A percentile compares a stretch with the other conserved stretches of the same genome.
Conservation (phyloP, 352 stramenopile species). For the Pythium grandisporangium region DNA sequence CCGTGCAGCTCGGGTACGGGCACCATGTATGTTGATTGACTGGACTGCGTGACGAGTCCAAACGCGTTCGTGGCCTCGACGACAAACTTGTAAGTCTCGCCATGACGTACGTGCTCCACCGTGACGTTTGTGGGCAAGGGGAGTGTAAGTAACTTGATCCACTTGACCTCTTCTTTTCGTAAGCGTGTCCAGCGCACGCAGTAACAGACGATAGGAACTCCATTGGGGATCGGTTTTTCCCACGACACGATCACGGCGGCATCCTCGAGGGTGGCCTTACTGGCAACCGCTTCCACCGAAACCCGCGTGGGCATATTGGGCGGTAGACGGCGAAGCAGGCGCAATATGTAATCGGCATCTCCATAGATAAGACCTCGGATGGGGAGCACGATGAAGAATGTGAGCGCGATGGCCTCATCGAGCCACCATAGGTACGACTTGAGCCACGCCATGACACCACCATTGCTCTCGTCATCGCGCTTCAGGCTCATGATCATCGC, state of each 20-base stretch:
- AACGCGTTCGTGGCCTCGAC: slow-evolving; percentile 80
- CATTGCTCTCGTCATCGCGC: neutral
- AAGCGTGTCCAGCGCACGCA: slow-evolving; percentile 69
- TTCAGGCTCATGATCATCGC: neutral
- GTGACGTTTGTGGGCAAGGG: slow-evolving; percentile 53
- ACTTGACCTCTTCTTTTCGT: slow-evolving; percentile 72
- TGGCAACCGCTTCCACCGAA: slow-evolving; percentile 46
- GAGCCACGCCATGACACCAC: slow-evolving; percentile 12
- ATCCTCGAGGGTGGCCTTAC: slow-evolving; percentile 42
- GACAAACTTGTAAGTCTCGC: slow-evolving; percentile 81
- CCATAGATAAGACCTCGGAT: slow-evolving; percentile 80
- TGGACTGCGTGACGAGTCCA: slow-evolving; percentile 61
- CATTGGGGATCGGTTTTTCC: slow-evolving; percentile 72
- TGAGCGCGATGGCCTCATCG: slow-evolving; percentile 71
- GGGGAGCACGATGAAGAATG: slow-evolving; percentile 62
- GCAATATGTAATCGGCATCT: slow-evolving; percentile 65
- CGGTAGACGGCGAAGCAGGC: slow-evolving; percentile 52
- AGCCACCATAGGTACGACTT: slow-evolving; percentile 80
- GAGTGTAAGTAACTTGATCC: slow-evolving; percentile 59
- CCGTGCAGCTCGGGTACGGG: slow-evolving; percentile 65
- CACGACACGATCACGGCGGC: slow-evolving; percentile 62
- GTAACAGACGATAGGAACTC: slow-evolving; percentile 77
- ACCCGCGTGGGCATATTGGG: slow-evolving; percentile 79
- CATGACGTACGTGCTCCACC: slow-evolving; percentile 54
- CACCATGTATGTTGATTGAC: slow-evolving; percentile 81